A percentile compares a stretch with the other conserved stretches of the same genome.
These are phyloP conservation scores for Parmelia sp. DNA, from an alignment of 495 filamentous ascomycete species.

Conservation along the genomic window DNA sequence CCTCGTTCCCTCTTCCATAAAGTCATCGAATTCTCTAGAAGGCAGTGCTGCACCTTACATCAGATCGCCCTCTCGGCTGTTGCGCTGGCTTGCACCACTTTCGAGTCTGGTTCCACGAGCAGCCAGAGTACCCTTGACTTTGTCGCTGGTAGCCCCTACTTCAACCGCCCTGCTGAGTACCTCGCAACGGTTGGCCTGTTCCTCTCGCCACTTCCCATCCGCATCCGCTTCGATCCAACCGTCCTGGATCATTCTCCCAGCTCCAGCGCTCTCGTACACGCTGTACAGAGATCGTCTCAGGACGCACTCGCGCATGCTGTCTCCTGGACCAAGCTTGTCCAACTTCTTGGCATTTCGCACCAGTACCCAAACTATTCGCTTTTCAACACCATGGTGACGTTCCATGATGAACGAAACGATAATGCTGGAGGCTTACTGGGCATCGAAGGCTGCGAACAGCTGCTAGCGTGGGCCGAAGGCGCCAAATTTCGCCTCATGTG, in stretches of 20 bases:
- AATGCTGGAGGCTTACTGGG: neutral
- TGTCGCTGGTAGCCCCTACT: conserved; percentile 28
- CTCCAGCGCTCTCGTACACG: neutral
- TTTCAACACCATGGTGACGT: neutral
- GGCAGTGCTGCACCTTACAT: no score
- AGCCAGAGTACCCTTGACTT: conserved; percentile 28
- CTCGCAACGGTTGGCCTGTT: conserved; percentile 31
- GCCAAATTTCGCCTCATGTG: neutral
- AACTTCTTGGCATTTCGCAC: neutral
- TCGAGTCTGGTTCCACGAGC: no score
- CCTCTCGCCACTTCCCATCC: conserved; percentile 33
- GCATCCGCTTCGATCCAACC: conserved; percentile 22
- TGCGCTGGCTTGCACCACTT: conserved; percentile 23
- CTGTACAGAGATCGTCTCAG: neutral
- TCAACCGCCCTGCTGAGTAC: conserved; percentile 30
- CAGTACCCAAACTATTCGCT: neutral
- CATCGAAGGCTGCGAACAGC: neutral
- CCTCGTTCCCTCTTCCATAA: no score
- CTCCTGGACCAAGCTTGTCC: neutral
- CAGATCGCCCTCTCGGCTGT: conserved; percentile 31
- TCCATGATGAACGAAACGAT: neutral
- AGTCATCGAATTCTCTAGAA: no score
- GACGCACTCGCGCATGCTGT: neutral
- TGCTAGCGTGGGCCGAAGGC: conserved; percentile 4
- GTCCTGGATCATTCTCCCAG: neutral